A percentile compares a stretch with the other conserved stretches of the same genome.
These are phyloP conservation scores for Ustilago vetiveriae DNA, from an alignment of 1,284 basidiomycete species.

Conservation along the genomic window DNA sequence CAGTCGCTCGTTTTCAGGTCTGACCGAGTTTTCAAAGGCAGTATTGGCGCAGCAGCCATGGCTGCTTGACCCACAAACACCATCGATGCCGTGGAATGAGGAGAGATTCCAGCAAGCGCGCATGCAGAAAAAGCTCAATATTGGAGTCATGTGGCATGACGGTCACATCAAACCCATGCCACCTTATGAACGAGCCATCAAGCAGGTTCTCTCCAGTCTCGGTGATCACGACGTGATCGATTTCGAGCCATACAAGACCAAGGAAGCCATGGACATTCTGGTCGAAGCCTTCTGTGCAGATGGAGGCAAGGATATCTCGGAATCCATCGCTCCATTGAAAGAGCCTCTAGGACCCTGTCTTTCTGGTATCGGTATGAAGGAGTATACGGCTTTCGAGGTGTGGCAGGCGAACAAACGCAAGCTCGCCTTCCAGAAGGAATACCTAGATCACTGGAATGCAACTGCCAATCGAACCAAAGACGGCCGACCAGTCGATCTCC, in stretches of 20 bases:
- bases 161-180: slow-evolving; percentile 67
- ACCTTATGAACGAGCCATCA: slow-evolving; percentile 67
- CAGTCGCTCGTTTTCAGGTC: slow-evolving; percentile 72
- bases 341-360: slow-evolving; percentile 51
- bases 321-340: slow-evolving; percentile 44
- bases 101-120: slow-evolving; percentile 71
- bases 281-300: slow-evolving; percentile 53
- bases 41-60: slow-evolving; percentile 75
- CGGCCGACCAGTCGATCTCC: slow-evolving; percentile 73
- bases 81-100: slow-evolving; percentile 76
- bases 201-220: slow-evolving; percentile 56
- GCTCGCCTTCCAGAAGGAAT: slow-evolving; percentile 70
- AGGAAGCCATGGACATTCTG: slow-evolving; percentile 60
- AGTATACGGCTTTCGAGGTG: slow-evolving; percentile 70
- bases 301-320: slow-evolving; percentile 56
- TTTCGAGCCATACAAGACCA: slow-evolving; percentile 41
- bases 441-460: slow-evolving; percentile 73
- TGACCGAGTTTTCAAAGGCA: slow-evolving; percentile 75
- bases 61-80: slow-evolving; percentile 75
- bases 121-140: slow-evolving; percentile 36
- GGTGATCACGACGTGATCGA: slow-evolving; percentile 54
- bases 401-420: slow-evolving; percentile 71
- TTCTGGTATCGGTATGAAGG: slow-evolving; percentile 16
- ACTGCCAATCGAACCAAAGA: slow-evolving; percentile 70
- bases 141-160: slow-evolving; percentile 68